Base-by-base conservation (phyloP, 108 stramenopile genomes). In the Nitzschia sp. region DNA sequence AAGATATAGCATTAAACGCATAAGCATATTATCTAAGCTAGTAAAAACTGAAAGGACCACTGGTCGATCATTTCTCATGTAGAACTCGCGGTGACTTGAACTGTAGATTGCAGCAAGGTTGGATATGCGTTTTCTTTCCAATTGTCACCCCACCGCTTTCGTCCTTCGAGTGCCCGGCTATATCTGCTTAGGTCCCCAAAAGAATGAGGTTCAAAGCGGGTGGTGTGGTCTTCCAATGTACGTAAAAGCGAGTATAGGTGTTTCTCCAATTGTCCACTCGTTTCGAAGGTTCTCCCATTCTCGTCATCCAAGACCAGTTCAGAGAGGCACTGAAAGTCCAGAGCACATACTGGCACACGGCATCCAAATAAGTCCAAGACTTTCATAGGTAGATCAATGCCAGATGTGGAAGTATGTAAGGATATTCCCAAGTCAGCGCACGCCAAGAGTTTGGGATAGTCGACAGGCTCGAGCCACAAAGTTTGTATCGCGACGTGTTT, bases 321-420 rank as follows among this genome's bases (percentile, higher is more conserved):
- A 8, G 55, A 57, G 13, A 99, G 66, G 61, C 94, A 95, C 13
- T 82, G 74, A 75, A 96, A 99, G 22, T 77, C 73, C 11, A 88
- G 57, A 0, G 98, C 98, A 62, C 91, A 93, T 0, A 99, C 99
- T 6, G 99, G 99, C 8, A 98, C 83, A 26, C 84, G 85, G 58
- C 95, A 90, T 8, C 99, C 99, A 78, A 95, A 98, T 84, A 96
- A 85, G 80, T 99, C 99, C 47, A 97, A 72, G 26, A 99, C 95
- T 69, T 99, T 99, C 97, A 99, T 99, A 19, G 99, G 99, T 25
- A 99, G 75, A 76, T 99, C 99, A 6, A 99, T 67, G 1, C 98
- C 99, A 35, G 87, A 91, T 11, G 98, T 99, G 6, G 96, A 97
- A 11, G 96, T 96, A 73, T 99, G 98, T 26, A 99, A 85, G 23